Conservation (phyloP, 2,329 filamentous ascomycete genomes). For the Penicillium griseofulvum region DNA sequence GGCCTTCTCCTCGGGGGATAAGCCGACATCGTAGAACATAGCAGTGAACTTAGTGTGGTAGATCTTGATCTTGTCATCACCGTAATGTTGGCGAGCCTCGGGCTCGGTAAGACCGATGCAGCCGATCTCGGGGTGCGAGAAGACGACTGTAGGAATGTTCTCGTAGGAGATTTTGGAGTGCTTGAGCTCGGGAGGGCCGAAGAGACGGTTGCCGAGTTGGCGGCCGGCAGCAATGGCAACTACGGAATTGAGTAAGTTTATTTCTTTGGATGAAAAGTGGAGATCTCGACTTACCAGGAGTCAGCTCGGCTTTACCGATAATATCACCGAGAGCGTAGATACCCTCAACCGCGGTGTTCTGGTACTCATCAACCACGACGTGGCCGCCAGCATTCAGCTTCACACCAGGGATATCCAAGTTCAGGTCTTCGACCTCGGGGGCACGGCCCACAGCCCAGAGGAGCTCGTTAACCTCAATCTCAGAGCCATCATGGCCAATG, state of each 20-base stretch:
- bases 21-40: slow-evolving; percentile 48
- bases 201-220: slow-evolving; percentile 50
- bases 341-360: slow-evolving; percentile 49
- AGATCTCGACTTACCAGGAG: slow-evolving; percentile 41
- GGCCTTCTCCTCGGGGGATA: slow-evolving; percentile 49
- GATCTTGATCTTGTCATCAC: slow-evolving; percentile 51
- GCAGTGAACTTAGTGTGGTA: slow-evolving; percentile 51
- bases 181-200: slow-evolving; percentile 47
- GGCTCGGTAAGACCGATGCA: slow-evolving; percentile 52
- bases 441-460: slow-evolving; percentile 52
- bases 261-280: not conserved
- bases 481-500: slow-evolving; percentile 43
- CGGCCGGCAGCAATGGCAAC: slow-evolving; percentile 54
- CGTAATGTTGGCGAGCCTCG: slow-evolving; percentile 47
- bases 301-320: slow-evolving; percentile 51
- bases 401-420: slow-evolving; percentile 44
- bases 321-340: slow-evolving; percentile 53
- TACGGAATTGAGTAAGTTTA: slow-evolving; percentile 10
- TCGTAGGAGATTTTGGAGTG: slow-evolving; percentile 48
- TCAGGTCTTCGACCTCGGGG: slow-evolving; percentile 46
- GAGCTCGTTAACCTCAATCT: slow-evolving; percentile 49
- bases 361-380: slow-evolving; percentile 50
- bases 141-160: slow-evolving; percentile 54
- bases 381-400: slow-evolving; percentile 41
- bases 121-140: slow-evolving; percentile 52